phyloP scores from a whole-genome alignment of 140 eudicot genomes.

The Anethum foeniculum region DNA sequence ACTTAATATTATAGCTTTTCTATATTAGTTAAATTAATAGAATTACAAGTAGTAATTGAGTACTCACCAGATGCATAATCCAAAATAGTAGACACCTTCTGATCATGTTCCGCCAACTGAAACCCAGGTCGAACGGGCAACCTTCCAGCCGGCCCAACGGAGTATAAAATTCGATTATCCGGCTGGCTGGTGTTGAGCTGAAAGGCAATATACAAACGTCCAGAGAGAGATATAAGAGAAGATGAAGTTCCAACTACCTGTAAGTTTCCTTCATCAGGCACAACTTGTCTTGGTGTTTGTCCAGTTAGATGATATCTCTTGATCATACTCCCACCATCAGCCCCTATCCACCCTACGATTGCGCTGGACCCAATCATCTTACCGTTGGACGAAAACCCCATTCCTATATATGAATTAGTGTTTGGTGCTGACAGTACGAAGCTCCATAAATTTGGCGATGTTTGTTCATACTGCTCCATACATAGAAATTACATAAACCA shows the following conservation, averaged over 20 bases:
- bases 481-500: not conserved
- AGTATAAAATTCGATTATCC: constrained; percentile 27
- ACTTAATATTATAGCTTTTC: not conserved
- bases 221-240: constrained; percentile 20
- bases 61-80: constrained; percentile 60
- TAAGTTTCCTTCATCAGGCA: constrained; percentile 44
- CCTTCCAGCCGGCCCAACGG: constrained; percentile 47
- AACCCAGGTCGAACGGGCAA: constrained; percentile 17
- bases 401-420: constrained; percentile 48
- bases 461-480: constrained; percentile 41
- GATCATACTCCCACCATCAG: constrained; percentile 25
- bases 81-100: constrained; percentile 27
- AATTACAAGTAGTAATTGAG: not conserved
- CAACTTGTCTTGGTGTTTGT: constrained; percentile 37
- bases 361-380: constrained; percentile 84
- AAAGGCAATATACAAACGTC: constrained; percentile 49
- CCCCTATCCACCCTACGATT: constrained; percentile 61
- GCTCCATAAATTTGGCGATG: constrained; percentile 56
- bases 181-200: constrained; percentile 47
- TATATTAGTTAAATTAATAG: not conserved
- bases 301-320: constrained; percentile 51
- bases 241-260: constrained; percentile 29
- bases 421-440: constrained; percentile 76
- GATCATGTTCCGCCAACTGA: constrained; percentile 30
- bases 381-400: constrained; percentile 75